A percentile compares a stretch with the other conserved stretches of the same genome.
These are phyloP conservation scores for Xylariaceae sp. DNA, from an alignment of 2,329 filamentous ascomycete genomes.

Conservation along the genomic window DNA sequence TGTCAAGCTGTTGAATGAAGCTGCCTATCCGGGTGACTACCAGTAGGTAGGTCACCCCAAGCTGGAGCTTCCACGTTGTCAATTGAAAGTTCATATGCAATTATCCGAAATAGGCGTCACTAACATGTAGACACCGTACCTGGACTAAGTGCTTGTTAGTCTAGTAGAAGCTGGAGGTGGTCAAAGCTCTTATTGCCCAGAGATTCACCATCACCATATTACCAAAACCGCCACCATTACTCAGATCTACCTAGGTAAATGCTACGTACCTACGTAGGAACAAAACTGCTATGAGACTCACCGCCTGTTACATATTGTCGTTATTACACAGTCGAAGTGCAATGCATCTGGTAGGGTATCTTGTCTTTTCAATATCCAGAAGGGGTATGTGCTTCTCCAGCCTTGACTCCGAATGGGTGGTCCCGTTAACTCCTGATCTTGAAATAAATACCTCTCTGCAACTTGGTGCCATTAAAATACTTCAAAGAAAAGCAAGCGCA, in stretches of 20 bases:
- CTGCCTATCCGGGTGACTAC: slow-evolving; percentile 24
- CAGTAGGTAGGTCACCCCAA: too few relatives aligned
- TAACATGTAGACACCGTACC: too few relatives aligned
- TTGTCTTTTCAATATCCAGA: neutral
- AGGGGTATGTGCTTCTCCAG: neutral
- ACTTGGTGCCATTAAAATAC: slow-evolving; percentile 8
- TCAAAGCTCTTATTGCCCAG: slow-evolving; percentile 25
- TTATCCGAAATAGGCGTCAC: slow-evolving; percentile 14
- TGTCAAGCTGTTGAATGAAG: slow-evolving; percentile 15
- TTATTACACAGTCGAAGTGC: neutral
- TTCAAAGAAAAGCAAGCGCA: neutral
- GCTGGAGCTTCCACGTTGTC: slow-evolving; percentile 31
- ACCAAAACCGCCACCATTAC: too few relatives aligned
- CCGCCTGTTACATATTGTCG: neutral
- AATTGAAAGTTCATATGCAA: slow-evolving; percentile 21
- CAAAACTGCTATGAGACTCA: too few relatives aligned
- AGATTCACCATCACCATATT: too few relatives aligned
- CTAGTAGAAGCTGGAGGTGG: too few relatives aligned
- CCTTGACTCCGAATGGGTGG: neutral
- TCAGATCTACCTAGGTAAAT: too few relatives aligned
- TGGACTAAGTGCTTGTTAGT: too few relatives aligned
- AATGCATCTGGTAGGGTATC: too few relatives aligned
- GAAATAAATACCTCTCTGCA: neutral
- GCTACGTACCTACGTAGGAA: neutral
- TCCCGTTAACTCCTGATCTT: neutral